Base-by-base conservation (phyloP, 176 grass and related monocot genomes). In the Carex littledalei region DNA sequence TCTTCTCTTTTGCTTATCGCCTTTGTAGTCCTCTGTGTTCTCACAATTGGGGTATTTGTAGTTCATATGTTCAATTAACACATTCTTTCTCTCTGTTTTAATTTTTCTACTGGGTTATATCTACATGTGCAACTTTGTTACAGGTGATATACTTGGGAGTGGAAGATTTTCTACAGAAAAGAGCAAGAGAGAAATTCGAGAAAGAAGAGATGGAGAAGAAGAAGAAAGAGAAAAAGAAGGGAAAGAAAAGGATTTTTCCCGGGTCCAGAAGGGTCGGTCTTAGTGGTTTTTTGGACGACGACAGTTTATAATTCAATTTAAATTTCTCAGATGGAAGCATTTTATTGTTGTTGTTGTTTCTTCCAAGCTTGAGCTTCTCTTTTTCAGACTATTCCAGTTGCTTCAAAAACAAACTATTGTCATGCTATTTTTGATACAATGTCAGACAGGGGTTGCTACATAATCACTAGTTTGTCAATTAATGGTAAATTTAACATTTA, bases 81-180 rank as follows among this genome's bases (percentile, higher is more conserved):
- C 3, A 47, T 1, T 72, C 2, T 72, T 22, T 22, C n/a, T 18
- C 9, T 20, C 11, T 12, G 43, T 70, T 18, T 26, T 39, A 8
- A 43, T 45, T 10, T 71, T 45, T 37, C 37, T 71, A 71, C 2
- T 20, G 8, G 16, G 17, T 41, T 45, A 45, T 71, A 71, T 18
- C 34, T 71, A 43, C 0, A 71, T 71, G 5, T 1, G 35, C 17
- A 43, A 20, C 11, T 53, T 75, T 53, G 71, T 52, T 24, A 26
- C 47, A 76, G 71, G 71, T 76, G 37, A 74, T 90, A 31, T 90
- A 87, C 54, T 52, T 90, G 81, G 89, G 60, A 39, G 81, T 90
- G 64, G 84, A 90, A 81, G 88, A 87, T 81, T 90, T 90, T 85
- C 85, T 90, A 47, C 63, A 79, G 73, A 90, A 90, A 60, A 90